Evolutionary conservation across 345 rosid species (phyloP).

Genomic region (Lepidium africanum): DNA sequence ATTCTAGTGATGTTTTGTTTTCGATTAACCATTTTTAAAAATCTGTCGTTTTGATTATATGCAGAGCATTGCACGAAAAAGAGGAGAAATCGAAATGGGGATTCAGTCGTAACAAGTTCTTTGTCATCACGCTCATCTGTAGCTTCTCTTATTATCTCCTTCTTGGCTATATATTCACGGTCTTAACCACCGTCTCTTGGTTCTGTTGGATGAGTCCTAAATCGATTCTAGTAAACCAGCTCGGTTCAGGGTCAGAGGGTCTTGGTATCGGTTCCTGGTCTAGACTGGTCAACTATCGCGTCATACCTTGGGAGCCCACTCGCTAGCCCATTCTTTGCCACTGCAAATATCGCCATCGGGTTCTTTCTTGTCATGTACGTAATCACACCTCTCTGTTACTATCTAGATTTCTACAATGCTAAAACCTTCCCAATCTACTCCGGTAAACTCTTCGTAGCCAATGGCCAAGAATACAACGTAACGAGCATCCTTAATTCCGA

Average conservation of each 20-base stretch:
- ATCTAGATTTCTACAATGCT: constrained; percentile 55
- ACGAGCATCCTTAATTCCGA: constrained; percentile 36
- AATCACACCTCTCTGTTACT: constrained; percentile 59
- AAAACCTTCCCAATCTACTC: constrained; percentile 67
- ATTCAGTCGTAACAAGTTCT: constrained; percentile 49
- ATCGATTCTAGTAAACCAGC: constrained; percentile 55
- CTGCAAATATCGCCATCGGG: constrained; percentile 63
- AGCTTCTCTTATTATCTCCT: constrained; percentile 63
- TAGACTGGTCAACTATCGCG: constrained; percentile 73
- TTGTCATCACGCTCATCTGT: constrained; percentile 39
- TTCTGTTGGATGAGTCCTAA: constrained; percentile 71
- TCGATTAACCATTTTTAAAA: neutral
- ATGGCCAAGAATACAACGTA: constrained; percentile 42
- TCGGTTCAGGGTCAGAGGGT: constrained; percentile 66
- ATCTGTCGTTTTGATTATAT: neutral
- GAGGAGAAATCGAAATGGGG: constrained; percentile 42
- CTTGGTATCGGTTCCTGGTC: constrained; percentile 61
- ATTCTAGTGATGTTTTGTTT: neutral
- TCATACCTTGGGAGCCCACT: constrained; percentile 75
- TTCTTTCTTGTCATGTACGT: constrained; percentile 66
- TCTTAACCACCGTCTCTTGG: constrained; percentile 61
- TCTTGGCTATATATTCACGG: constrained; percentile 54
- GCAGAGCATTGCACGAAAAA: constrained; percentile 72
- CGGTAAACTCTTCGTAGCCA: constrained; percentile 33
- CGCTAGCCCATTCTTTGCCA: constrained; percentile 84